These are phyloP conservation scores for Lactarius psammicola DNA, from an alignment of 768 basidiomycete species.

Conservation along the genomic window DNA sequence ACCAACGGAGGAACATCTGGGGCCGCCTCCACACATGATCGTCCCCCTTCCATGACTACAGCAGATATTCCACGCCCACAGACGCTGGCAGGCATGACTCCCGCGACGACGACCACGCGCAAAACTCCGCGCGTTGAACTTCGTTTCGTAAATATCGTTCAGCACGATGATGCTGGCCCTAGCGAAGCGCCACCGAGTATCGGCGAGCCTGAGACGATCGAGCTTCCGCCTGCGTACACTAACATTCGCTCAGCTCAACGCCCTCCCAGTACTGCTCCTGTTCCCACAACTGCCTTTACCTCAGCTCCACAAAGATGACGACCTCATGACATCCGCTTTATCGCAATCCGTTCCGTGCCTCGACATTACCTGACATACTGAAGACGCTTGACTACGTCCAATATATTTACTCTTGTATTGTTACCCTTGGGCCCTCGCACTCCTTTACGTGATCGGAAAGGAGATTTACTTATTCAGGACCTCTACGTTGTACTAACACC, in stretches of 20 bases:
- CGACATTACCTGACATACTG: neutral
- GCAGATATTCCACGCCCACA: conserved; percentile 25
- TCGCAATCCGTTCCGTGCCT: neutral
- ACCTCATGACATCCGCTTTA: neutral
- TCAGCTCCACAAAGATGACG: neutral
- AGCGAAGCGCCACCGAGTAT: conserved; percentile 40
- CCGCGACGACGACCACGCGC: conserved; percentile 39
- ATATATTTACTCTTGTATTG: neutral
- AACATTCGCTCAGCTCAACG: conserved; percentile 41
- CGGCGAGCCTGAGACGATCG: conserved; percentile 66
- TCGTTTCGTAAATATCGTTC: conserved; percentile 75
- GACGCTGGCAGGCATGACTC: conserved; percentile 33
- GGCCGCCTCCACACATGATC: conserved; percentile 32
- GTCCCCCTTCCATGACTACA: conserved; percentile 24
- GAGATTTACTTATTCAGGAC: conserved; percentile 6
- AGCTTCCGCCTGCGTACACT: conserved; percentile 81
- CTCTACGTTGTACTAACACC: conserved; percentile 7
- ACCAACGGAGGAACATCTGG: conserved; percentile 44
- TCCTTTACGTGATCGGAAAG: neutral
- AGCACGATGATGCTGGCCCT: conserved; percentile 79
- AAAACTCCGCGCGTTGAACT: conserved; percentile 49
- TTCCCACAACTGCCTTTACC: neutral
- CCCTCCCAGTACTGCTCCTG: conserved; percentile 1
- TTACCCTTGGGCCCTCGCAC: neutral
- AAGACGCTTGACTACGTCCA: neutral